Evolutionary conservation across 208 protist genomes (phyloP).

Genomic region (Acanthamoeba healyi): DNA sequence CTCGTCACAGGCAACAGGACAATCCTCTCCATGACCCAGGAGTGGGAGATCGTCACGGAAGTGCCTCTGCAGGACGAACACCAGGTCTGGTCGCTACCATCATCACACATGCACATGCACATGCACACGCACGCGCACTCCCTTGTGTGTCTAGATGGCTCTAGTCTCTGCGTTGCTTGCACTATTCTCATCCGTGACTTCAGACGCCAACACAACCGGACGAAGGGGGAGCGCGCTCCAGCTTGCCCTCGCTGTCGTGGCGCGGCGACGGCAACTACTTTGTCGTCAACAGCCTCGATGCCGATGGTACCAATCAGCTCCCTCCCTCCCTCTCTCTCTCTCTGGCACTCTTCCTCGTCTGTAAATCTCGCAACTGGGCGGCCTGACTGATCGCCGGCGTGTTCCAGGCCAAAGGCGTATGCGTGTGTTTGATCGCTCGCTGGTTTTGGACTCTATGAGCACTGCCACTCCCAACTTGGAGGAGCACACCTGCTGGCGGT

Average conservation of each 20-base stretch:
- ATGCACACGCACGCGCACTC: too few species aligned
- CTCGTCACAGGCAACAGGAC: conserved; percentile 77
- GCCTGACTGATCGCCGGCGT: too few species aligned
- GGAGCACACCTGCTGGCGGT: conserved; percentile 70
- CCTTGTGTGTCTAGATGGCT: too few species aligned
- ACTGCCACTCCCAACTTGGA: conserved; percentile 75
- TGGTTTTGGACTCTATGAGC: conserved; percentile 75
- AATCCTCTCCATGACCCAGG: conserved; percentile 81
- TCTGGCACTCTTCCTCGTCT: neutral
- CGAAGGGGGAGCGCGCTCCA: neutral
- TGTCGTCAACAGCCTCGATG: conserved; percentile 72
- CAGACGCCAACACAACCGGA: neutral
- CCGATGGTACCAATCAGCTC: neutral
- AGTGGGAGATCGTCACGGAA: conserved; percentile 80
- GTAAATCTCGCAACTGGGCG: too few species aligned
- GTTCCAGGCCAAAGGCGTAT: conserved; percentile 20
- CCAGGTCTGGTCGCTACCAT: neutral
- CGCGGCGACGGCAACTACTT: conserved; percentile 87
- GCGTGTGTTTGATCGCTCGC: conserved; percentile 78
- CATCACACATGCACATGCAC: too few species aligned
- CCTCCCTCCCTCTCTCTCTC: neutral
- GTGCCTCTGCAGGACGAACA: conserved; percentile 78
- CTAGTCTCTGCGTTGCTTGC: neutral
- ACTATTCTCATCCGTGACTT: neutral
- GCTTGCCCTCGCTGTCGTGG: conserved; percentile 76